A percentile compares a stretch with the other conserved stretches of the same genome.
Conservation (phyloP, 2,329 filamentous ascomycete genomes). For the Neonectria faginata region DNA sequence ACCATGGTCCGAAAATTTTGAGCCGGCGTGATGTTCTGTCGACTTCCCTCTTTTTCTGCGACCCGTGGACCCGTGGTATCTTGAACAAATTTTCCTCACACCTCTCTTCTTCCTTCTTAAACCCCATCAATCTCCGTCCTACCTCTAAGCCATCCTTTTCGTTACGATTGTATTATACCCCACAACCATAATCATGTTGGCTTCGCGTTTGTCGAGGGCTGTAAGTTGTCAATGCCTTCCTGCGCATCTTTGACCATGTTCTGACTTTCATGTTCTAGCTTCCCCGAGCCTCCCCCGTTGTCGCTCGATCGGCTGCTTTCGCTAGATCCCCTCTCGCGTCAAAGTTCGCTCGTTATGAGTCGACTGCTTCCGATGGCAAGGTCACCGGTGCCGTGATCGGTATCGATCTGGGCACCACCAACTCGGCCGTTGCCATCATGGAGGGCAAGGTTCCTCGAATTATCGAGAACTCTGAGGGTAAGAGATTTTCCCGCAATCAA, state of each 20-base stretch:
- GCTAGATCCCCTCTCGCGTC: slow-evolving; percentile 78
- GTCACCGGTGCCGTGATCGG: slow-evolving; percentile 96
- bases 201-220: slow-evolving; percentile 78
- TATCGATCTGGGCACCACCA: slow-evolving; percentile 98
- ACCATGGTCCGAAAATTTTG: slow-evolving; percentile 48
- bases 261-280: slow-evolving; percentile 63
- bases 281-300: slow-evolving; percentile 78
- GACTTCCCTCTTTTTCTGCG: slow-evolving; percentile 57
- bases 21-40: slow-evolving; percentile 43
- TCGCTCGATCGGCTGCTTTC: slow-evolving; percentile 74
- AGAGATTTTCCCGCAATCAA: slow-evolving; percentile 29
- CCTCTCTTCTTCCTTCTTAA: slow-evolving; percentile 44
- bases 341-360: slow-evolving; percentile 82
- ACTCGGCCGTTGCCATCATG: slow-evolving; percentile 97
- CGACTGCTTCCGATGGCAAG: slow-evolving; percentile 71
- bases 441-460: slow-evolving; percentile 96
- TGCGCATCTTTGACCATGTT: slow-evolving; percentile 12
- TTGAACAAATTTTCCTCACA: slow-evolving; percentile 51
- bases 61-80: slow-evolving; percentile 46
- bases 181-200: slow-evolving; percentile 68
- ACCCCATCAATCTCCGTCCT: slow-evolving; percentile 46
- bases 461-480: slow-evolving; percentile 97
- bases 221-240: slow-evolving; percentile 64
- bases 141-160: slow-evolving; percentile 47
- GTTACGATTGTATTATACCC: slow-evolving; percentile 53